phyloP scores from a whole-genome alignment of 2,329 filamentous ascomycete species.

The Chaetomium sp. region DNA sequence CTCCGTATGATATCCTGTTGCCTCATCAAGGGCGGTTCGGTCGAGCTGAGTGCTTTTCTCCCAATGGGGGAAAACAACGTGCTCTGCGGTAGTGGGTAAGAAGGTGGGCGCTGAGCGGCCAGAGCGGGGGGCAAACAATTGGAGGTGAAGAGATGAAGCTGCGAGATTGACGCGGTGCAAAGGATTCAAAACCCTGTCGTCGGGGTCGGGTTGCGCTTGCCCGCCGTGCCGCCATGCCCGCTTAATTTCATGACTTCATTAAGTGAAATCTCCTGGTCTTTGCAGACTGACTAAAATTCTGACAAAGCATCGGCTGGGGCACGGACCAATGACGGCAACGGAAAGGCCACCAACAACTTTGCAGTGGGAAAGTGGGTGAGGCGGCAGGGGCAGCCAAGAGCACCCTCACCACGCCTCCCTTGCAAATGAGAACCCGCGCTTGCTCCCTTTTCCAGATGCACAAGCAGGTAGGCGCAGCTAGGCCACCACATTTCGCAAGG shows the following conservation, averaged over 20 bases:
- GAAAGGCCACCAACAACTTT: neutral
- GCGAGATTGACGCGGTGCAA: conserved; percentile 16
- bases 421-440: conserved; percentile 13
- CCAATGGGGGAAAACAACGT: neutral
- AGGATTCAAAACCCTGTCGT: conserved; percentile 21
- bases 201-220: conserved; percentile 7
- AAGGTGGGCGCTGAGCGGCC: neutral
- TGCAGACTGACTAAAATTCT: conserved; percentile 3
- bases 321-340: conserved; percentile 5
- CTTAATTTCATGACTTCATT: conserved; percentile 16
- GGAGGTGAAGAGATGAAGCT: conserved; percentile 11
- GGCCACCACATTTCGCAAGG: conserved; percentile 19
- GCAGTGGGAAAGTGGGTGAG: neutral
- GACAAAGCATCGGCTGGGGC: neutral
- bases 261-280: conserved; percentile 6
- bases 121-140: conserved; percentile 2
- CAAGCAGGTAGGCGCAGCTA: conserved; percentile 18
- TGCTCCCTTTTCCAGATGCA: conserved; percentile 2
- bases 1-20: too few relatives aligned
- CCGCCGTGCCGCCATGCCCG: conserved; percentile 12
- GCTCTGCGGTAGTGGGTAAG: neutral
- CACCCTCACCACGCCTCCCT: neutral
- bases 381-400: neutral
- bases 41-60: too few relatives aligned
- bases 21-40: too few relatives aligned